Base-by-base conservation (phyloP, 2,329 filamentous ascomycete genomes). In the Calonectria naviculata region DNA sequence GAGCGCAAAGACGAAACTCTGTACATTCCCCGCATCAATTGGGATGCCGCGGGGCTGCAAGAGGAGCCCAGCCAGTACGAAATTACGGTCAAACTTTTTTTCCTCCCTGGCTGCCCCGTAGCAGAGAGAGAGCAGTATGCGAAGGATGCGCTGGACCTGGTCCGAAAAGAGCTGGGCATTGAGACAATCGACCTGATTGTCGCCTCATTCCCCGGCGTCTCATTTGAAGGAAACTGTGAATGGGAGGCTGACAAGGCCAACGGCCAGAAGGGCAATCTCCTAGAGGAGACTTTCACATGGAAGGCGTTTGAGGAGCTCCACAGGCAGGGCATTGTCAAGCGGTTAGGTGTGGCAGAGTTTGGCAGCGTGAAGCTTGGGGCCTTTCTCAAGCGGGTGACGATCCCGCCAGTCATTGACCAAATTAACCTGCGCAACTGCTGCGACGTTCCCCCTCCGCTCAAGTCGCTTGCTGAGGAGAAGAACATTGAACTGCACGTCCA, bases 391-490 rank as follows among this genome's bases (percentile, higher is more conserved):
- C 87, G 90, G 72, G 93, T 94, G 26, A 87, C 86, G 46, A 87
- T 97, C 71, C 90, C 90, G 75, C 97, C 97, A 0, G 89, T 90
- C 24, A 96, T 98, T 46, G 92, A 98, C 83, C 97, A 99, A 87
- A 97, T 99, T 87, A 98, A 98, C 81, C 90, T 98, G 62, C 92
- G 94, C 78, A 94, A 98, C 83, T 98, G 96, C 86, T 99, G 97
- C 84, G 96, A 95, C 56, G 97, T 98, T 49, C 97, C 97, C 10
- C 95, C 95, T 78, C 93, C 95, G 15, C 88, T 99, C 73, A 92
- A 95, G 70, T 85, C 93, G 78, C 92, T 97, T 78, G 96, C 96
- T n/a, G 95, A 94, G 82, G 88, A 92, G 74, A 88, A 95, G 80
- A 88, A 90, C 24, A 95, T 99, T 72, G 95, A 98, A 82, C 86